These are phyloP conservation scores for Vaccinium macrocarpon DNA, from an alignment of 148 eudicot genomes.

Conservation along the genomic window DNA sequence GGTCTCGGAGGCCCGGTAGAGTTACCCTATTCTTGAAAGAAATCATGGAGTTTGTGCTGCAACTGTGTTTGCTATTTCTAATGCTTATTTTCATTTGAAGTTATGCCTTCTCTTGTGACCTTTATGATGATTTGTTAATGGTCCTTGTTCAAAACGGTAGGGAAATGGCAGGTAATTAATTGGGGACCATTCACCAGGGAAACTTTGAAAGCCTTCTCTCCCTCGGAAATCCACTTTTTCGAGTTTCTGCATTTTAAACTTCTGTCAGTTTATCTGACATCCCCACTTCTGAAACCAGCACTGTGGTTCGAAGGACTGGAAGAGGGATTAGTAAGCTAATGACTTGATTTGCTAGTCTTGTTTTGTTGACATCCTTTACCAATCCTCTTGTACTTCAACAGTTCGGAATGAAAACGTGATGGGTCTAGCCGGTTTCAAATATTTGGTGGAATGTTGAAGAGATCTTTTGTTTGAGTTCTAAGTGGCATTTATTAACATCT, in stretches of 20 bases:
- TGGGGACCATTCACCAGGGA: neutral
- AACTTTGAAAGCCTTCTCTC: neutral
- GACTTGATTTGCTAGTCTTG: neutral
- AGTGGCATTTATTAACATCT: neutral
- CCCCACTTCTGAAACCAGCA: neutral
- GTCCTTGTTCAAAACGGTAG: neutral
- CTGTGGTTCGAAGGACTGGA: neutral
- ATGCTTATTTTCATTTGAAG: neutral
- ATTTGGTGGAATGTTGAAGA: neutral
- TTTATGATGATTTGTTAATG: constrained; percentile 1
- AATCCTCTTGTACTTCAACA: neutral
- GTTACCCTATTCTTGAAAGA: neutral
- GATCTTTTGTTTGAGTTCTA: neutral
- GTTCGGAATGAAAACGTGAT: neutral
- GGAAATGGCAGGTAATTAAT: neutral
- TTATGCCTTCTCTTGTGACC: constrained; percentile 1
- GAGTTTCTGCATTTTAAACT: neutral
- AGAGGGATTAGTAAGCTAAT: neutral
- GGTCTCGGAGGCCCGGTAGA: constrained; percentile 91
- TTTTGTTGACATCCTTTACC: neutral
- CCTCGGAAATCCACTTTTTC: neutral
- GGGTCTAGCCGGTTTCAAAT: neutral
- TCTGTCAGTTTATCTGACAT: neutral
- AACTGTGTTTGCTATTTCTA: neutral
- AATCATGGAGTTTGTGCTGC: neutral